Conservation (phyloP, 257 asterid genomes). For the Perilla frutescens region DNA sequence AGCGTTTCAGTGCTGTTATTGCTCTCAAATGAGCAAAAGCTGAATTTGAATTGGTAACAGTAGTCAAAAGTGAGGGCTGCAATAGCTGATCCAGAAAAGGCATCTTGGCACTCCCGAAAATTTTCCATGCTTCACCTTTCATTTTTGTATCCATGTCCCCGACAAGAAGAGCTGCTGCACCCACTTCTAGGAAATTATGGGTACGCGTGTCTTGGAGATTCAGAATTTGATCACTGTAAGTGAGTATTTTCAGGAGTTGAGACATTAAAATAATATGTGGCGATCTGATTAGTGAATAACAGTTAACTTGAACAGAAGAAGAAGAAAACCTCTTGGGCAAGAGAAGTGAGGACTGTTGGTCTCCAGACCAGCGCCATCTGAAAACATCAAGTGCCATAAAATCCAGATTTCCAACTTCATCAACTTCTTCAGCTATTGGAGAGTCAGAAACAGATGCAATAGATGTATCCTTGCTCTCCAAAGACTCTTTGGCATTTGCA, state of each 20-base stretch:
- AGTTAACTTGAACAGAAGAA: slow-evolving; percentile 40
- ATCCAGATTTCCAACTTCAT: slow-evolving; percentile 75
- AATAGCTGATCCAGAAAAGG: slow-evolving; percentile 93
- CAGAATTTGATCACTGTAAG: slow-evolving; percentile 78
- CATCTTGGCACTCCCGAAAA: slow-evolving; percentile 89
- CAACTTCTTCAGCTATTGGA: slow-evolving; percentile 80
- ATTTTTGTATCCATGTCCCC: slow-evolving; percentile 97
- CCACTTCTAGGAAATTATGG: slow-evolving; percentile 91
- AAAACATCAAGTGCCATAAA: slow-evolving; percentile 82
- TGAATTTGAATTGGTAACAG: slow-evolving; percentile 93
- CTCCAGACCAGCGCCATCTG: slow-evolving; percentile 98
- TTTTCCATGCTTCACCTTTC: slow-evolving; percentile 91
- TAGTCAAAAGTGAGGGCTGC: slow-evolving; percentile 95
- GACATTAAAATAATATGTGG: slow-evolving; percentile 27
- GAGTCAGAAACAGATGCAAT: slow-evolving; percentile 71
- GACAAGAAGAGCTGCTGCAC: slow-evolving; percentile 99
- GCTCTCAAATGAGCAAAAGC: slow-evolving; percentile 96
- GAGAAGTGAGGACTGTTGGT: slow-evolving; percentile 73
- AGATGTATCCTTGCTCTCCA: slow-evolving; percentile 84
- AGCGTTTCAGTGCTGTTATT: slow-evolving; percentile 91
- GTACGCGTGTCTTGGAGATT: slow-evolving; percentile 72
- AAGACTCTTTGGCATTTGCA: slow-evolving; percentile 75
- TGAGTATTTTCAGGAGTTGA: slow-evolving; percentile 39
- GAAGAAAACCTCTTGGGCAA: slow-evolving; percentile 73
- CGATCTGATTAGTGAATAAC: slow-evolving; percentile 19